Evolutionary conservation across 768 basidiomycete species (phyloP).

Genomic region (Psilocybe subaeruginosa): DNA sequence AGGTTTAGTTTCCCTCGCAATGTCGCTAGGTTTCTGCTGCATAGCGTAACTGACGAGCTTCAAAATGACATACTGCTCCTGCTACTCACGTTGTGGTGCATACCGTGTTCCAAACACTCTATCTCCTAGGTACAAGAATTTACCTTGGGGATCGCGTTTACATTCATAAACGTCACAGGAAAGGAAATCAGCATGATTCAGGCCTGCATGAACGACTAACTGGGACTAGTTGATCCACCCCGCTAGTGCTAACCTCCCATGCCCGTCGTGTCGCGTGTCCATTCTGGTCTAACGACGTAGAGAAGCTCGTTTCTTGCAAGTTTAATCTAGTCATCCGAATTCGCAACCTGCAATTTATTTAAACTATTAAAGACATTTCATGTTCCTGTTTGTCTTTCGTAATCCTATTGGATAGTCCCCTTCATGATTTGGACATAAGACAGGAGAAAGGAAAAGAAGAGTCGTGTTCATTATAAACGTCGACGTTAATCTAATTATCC

Average conservation of each 20-base stretch:
- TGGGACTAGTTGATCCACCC: not conserved
- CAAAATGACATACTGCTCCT: slow-evolving; percentile 4
- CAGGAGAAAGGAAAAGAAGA: not conserved
- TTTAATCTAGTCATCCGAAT: not conserved
- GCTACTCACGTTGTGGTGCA: slow-evolving; percentile 16
- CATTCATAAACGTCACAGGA: not conserved
- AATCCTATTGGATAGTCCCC: not conserved
- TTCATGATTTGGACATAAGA: not conserved
- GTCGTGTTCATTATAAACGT: not conserved
- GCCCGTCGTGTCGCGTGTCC: not conserved
- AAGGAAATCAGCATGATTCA: not conserved
- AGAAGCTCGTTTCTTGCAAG: not conserved
- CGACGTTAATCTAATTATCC: not conserved
- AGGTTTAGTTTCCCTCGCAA: slow-evolving; percentile 17
- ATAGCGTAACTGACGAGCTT: slow-evolving; percentile 11
- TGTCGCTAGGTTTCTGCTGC: slow-evolving; percentile 12
- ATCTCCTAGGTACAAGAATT: not conserved
- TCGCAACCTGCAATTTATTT: not conserved
- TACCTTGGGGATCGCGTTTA: too few relatives aligned
- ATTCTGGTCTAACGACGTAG: slow-evolving; percentile 1
- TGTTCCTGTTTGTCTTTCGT: not conserved
- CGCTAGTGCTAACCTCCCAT: slow-evolving; percentile 4
- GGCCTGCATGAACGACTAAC: not conserved
- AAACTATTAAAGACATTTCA: slow-evolving; percentile 1
- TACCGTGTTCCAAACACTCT: not conserved